Base-by-base conservation (phyloP, 257 asterid genomes). In the Leonotis leonurus region DNA sequence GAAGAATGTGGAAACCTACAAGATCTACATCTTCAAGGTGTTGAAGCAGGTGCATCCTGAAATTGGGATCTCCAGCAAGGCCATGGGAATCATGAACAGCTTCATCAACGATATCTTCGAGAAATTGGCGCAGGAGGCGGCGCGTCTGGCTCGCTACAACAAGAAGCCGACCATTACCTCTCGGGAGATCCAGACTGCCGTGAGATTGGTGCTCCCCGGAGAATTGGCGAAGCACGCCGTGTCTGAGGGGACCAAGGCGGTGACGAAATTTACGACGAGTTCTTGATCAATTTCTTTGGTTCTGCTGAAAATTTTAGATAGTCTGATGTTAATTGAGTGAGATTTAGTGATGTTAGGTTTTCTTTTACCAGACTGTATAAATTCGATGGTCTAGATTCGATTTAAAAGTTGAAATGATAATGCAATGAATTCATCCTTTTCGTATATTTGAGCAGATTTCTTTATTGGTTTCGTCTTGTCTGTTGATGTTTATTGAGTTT, bases 41-140 rank as follows among this genome's bases (percentile, higher is more conserved):
- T 64, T 84, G 72, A 84, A 84, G 22, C 88, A 84, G 65, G 91
- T 84, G 1, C 91, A 84, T 18, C 91, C 88, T 0, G 91, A 84
- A 21, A 81, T 84, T 39, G 88, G 91, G 1, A 79, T 84, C 65
- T 84, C 91, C 4, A 84, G 88, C 85, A 84, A 84, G 67, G 88
- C 91, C 10, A 84, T 84, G 91, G 91, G 91, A 0, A 84, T 84
- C 36, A 84, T 84, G 91, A 84, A 81, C 88, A 81, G 86, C 56
- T 84, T 84, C 56, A 84, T 84, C 70, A 81, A 84, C 27, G 88
- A 84, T 21, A 84, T 84, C 6, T 84, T 84, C 29, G 88, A 84
- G 84, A 84, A 84, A 26, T 32, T 84, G 67, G 88, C 85, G 1
- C 85, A 79, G 74, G 88, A 81, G 35, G 53, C 88, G 2, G 64